Base-by-base conservation (phyloP, 1,284 basidiomycete species). In the Trichosporon sp. region DNA sequence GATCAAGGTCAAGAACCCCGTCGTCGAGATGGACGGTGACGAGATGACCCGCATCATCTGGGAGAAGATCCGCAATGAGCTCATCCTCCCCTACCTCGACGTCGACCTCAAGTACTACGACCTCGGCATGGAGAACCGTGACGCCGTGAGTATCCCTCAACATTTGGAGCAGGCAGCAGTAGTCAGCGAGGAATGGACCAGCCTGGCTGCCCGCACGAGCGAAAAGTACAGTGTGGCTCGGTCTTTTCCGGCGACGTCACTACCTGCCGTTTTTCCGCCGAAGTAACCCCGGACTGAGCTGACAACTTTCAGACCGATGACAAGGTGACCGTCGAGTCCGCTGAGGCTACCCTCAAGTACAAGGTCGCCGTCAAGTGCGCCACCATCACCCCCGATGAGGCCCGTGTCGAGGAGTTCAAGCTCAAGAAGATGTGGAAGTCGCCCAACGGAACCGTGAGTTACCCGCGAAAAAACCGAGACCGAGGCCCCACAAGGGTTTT, bases 101-200 rank as follows among this genome's bases (percentile, higher is more conserved):
- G 84, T 99, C 46, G 92, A 99, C 76, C 91, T 99, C 85, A 98
- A 98, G 82, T 99, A 99, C 84, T 98, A 88, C 81, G 95, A 99
- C 82, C 86, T 99, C 52, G 94, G 95, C 33, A 86, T 98, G 73
- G 92, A 95, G 82, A 84, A 89, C 82, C 89, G 95, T 66, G 93
- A 97, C 80, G 84, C 89, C 72, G 90, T 91, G 71, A 62, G 86
- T 80, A 6, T 13, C 27, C 44, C 33, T n/a, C 14, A 9, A n/a
- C 40, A n/a, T n/a, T n/a, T n/a, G n/a, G n/a, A 37, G 13, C 36
- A 11, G 16, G 36, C 7, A 11, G 40, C 13, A 23, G 25, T 16
- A 8, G 1, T 21, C 19, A 60, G 37, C 34, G 19, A 40, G 29
- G n/a, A n/a, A n/a, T n/a, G n/a, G n/a, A n/a, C n/a, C n/a, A n/a